Evolutionary conservation across 2,329 filamentous ascomycete genomes (phyloP).

Genomic region (Sarocladiaceae sp.): DNA sequence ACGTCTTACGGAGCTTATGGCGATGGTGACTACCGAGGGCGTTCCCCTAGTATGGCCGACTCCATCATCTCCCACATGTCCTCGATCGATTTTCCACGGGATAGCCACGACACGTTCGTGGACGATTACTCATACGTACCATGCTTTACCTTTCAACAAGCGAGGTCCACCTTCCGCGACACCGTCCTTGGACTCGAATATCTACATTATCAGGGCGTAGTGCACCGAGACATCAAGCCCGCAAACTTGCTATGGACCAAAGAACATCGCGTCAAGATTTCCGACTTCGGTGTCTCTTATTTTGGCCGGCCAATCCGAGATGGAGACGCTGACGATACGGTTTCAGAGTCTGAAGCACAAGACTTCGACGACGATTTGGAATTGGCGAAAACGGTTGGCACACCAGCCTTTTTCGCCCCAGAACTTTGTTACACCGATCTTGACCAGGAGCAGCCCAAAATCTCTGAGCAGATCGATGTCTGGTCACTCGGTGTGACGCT

Average conservation of each 20-base stretch:
- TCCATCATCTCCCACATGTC: slow-evolving; percentile 68
- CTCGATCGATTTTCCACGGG: slow-evolving; percentile 52
- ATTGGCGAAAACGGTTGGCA: slow-evolving; percentile 96
- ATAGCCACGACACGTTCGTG: slow-evolving; percentile 60
- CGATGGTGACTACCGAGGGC: slow-evolving; percentile 46
- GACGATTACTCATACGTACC: slow-evolving; percentile 93
- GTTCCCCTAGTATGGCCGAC: slow-evolving; percentile 75
- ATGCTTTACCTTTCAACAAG: slow-evolving; percentile 79
- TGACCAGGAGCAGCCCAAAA: slow-evolving; percentile 61
- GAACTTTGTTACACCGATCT: slow-evolving; percentile 88
- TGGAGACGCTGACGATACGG: slow-evolving; percentile 68
- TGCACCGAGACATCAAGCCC: slow-evolving; percentile 79
- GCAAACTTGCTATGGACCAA: slow-evolving; percentile 86
- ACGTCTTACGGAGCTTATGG: slow-evolving; percentile 66
- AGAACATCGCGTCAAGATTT: slow-evolving; percentile 89
- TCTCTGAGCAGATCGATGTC: slow-evolving; percentile 91
- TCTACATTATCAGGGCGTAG: slow-evolving; percentile 79
- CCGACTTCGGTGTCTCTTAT: slow-evolving; percentile 97
- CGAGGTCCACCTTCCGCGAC: slow-evolving; percentile 81
- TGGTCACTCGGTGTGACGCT: slow-evolving; percentile 96
- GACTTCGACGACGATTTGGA: slow-evolving; percentile 92
- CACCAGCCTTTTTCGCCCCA: slow-evolving; percentile 93
- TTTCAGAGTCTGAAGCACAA: slow-evolving; percentile 72
- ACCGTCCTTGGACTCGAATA: slow-evolving; percentile 92
- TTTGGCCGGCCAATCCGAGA: slow-evolving; percentile 83